Conservation (phyloP, 345 rosid species). For the Boechera stricta region DNA sequence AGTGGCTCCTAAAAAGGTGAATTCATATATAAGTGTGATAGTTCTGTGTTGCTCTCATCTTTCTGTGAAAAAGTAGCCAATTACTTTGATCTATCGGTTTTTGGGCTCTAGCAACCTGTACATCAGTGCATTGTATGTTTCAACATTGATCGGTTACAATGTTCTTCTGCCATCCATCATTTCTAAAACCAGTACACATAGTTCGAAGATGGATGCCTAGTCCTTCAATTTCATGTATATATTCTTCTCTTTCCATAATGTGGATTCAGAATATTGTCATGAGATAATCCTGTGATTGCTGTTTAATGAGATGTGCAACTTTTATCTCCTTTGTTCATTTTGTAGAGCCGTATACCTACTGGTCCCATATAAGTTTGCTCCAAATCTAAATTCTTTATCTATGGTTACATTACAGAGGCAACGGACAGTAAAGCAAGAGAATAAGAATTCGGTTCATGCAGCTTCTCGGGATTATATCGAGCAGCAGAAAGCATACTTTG, state of each 20-base stretch:
- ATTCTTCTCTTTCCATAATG: not conserved
- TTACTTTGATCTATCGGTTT: not conserved
- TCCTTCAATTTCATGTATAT: slow-evolving; percentile 1
- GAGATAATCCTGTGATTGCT: not conserved
- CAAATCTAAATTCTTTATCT: slow-evolving; percentile 7
- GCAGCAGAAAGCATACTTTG: slow-evolving; percentile 74
- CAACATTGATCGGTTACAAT: not conserved
- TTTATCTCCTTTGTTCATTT: slow-evolving; percentile 7
- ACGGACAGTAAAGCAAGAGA: slow-evolving; percentile 21
- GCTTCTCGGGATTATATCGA: slow-evolving; percentile 58
- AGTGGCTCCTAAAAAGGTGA: slow-evolving; percentile 50
- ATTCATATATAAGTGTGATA: slow-evolving; percentile 27
- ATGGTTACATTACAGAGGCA: slow-evolving; percentile 51
- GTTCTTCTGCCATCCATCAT: not conserved
- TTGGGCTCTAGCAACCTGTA: slow-evolving; percentile 7
- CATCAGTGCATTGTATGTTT: slow-evolving; percentile 7
- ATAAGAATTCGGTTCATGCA: slow-evolving; percentile 31
- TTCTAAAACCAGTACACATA: not conserved
- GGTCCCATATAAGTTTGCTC: slow-evolving; percentile 10
- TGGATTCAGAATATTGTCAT: slow-evolving; percentile 6
- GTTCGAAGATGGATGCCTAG: slow-evolving; percentile 1
- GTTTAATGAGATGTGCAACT: slow-evolving; percentile 16
- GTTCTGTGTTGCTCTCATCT: slow-evolving; percentile 15
- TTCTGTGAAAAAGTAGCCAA: not conserved
- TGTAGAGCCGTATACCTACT: not conserved